Percentiles rank a stretch among this genome's conserved stretches.
Evolutionary conservation across 495 filamentous ascomycete species (phyloP).

Genomic region (Aspergillus conjunctus): DNA sequence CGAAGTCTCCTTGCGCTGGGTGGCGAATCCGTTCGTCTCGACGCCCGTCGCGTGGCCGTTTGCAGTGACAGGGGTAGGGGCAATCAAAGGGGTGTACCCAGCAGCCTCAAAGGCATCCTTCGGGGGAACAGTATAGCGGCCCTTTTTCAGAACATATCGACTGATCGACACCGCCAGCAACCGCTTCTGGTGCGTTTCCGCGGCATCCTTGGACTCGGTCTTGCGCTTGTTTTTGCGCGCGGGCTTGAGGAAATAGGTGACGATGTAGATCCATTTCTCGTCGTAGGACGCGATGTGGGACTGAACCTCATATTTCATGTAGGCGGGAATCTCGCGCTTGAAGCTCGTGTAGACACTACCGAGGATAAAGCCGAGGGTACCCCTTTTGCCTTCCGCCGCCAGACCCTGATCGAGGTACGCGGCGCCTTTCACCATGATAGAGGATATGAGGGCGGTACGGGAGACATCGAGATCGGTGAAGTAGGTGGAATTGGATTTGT

Average conservation of each 20-base stretch:
- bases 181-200: constrained; percentile 33
- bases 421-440: constrained; percentile 54
- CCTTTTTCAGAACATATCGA: constrained; percentile 82
- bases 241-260: constrained; percentile 63
- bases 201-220: constrained; percentile 36
- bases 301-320: constrained; percentile 72
- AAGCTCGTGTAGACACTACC: constrained; percentile 72
- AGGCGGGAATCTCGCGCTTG: constrained; percentile 68
- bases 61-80: neutral
- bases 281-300: constrained; percentile 73
- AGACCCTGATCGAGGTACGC: constrained; percentile 34
- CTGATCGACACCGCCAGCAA: constrained; percentile 70
- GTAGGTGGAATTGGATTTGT: constrained; percentile 86
- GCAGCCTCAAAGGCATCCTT: constrained; percentile 65
- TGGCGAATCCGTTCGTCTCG: constrained; percentile 12
- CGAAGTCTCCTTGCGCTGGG: constrained; percentile 14
- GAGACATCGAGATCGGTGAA: constrained; percentile 79
- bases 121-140: constrained; percentile 75
- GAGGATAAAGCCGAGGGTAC: constrained; percentile 57
- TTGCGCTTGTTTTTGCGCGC: constrained; percentile 28
- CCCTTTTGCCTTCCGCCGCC: constrained; percentile 36
- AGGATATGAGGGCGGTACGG: constrained; percentile 59
- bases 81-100: constrained; percentile 51
- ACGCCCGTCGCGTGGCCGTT: constrained; percentile 15
- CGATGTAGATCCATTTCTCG: constrained; percentile 68